Percentiles rank a stretch among this genome's conserved stretches.
These are phyloP conservation scores for Prunus yedoensis DNA, from an alignment of 331 rosid species.

Conservation along the genomic window DNA sequence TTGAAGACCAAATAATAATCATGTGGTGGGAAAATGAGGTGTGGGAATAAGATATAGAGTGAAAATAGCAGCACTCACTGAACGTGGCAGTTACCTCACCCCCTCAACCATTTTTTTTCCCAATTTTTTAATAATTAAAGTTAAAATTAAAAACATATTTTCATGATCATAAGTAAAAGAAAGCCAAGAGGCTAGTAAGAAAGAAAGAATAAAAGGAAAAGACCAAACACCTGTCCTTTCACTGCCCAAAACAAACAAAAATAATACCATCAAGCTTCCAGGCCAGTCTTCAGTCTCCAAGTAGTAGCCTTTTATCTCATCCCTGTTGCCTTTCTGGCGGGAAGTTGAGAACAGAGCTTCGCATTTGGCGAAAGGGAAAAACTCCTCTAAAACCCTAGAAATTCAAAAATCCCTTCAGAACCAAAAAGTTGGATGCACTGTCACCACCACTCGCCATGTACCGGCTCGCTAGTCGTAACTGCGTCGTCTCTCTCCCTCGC, in stretches of 20 bases:
- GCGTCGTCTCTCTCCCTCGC: conserved; percentile 39
- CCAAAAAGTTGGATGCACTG: not conserved
- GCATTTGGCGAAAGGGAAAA: not conserved
- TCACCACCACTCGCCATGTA: conserved; percentile 33
- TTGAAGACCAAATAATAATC: no score
- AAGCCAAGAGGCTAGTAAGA: no score
- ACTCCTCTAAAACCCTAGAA: conserved; percentile 18
- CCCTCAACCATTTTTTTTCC: no score
- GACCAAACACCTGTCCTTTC: not conserved
- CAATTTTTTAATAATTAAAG: no score
- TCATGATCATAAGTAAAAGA: no score
- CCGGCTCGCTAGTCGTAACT: conserved; percentile 52
- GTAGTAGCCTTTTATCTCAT: not conserved
- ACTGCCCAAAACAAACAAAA: not conserved
- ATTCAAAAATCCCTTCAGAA: no score
- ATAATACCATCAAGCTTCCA: not conserved
- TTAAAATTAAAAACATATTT: no score
- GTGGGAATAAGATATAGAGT: no score
- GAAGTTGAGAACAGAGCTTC: conserved; percentile 16
- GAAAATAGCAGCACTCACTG: no score
- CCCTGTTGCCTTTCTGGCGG: conserved; percentile 16
- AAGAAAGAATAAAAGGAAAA: no score
- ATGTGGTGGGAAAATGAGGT: rapidly evolving
- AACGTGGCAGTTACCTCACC: no score
- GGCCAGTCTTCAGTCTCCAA: not conserved